Evolutionary conservation across 2,329 filamentous ascomycete genomes (phyloP).

Genomic region (Penicillium sp.): DNA sequence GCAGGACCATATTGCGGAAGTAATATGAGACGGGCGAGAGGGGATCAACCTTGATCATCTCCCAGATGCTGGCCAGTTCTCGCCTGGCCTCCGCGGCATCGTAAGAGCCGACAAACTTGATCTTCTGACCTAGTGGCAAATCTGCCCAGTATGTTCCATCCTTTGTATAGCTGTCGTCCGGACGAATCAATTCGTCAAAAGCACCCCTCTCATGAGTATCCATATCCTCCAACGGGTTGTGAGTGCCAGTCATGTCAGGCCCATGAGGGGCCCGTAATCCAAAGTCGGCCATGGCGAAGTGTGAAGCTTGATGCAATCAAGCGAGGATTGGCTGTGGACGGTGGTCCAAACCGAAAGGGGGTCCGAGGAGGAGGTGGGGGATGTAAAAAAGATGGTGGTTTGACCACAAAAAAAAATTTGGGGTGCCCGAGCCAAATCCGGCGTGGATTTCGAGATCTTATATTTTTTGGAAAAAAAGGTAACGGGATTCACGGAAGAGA

Average conservation of each 20-base stretch:
- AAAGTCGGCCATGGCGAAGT: slow-evolving; percentile 36
- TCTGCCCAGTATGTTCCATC: slow-evolving; percentile 94
- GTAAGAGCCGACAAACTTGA: slow-evolving; percentile 73
- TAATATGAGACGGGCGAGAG: slow-evolving; percentile 83
- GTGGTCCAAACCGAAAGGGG: not conserved
- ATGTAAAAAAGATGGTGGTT: not conserved
- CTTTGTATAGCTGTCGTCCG: slow-evolving; percentile 81
- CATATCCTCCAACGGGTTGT: slow-evolving; percentile 52
- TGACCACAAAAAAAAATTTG: slow-evolving; percentile 6
- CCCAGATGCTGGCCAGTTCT: slow-evolving; percentile 68
- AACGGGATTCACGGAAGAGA: slow-evolving; percentile 1
- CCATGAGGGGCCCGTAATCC: slow-evolving; percentile 48
- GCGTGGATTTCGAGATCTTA: slow-evolving; percentile 5
- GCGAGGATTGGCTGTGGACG: slow-evolving; percentile 5
- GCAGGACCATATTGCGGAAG: slow-evolving; percentile 85
- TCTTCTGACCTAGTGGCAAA: slow-evolving; percentile 67
- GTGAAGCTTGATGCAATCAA: slow-evolving; percentile 4
- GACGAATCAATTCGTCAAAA: slow-evolving; percentile 79
- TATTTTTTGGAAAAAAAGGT: slow-evolving; percentile 3
- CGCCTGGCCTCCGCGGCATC: slow-evolving; percentile 68
- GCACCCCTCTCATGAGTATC: slow-evolving; percentile 59
- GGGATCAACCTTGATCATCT: slow-evolving; percentile 84
- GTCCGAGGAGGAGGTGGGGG: not conserved
- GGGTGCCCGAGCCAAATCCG: slow-evolving; percentile 4
- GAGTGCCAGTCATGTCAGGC: slow-evolving; percentile 47